Base-by-base conservation (phyloP, 1,284 basidiomycete genomes). In the Ustilago sp. region DNA sequence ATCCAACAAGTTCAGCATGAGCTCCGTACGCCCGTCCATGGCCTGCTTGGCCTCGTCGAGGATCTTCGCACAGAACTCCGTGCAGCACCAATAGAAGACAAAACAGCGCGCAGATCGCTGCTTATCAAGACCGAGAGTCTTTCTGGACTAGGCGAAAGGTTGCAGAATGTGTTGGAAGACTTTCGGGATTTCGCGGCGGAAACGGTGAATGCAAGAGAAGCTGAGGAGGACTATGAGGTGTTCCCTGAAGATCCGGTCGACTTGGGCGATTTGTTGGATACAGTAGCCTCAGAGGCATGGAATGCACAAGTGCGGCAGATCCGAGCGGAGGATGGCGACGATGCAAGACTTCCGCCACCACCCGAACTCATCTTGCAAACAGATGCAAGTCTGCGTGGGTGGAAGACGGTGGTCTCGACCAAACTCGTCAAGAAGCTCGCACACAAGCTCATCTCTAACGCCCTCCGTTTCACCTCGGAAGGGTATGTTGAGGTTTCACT, bases 1-100 rank as follows among this genome's bases (percentile, higher is more conserved):
- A 75, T 80, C 1, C 79, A 80, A 36, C 68, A 73, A 17, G 77
- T 81, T 8, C 79, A 81, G 61, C 78, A 81, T 54, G 79, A 81
- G 35, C 70, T 81, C 1, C 63, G 77, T 36, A 81, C 79, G 8
- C 79, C 79, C 31, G 61, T 81, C 0, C 79, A 81, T 31, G 79
- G 79, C 19, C 57, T 76, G 1, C 71, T 77, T 15, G 68, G 63
- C 17, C 57, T 74, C 34, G 36, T 75, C 57, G 68, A 74, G 2
- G 60, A 64, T 32, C 51, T 77, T 1, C 61, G 66, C 9, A 5
- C 63, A 31, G 65, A 80, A 12, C n/a, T 77, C 28, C 59, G 58
- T 0, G 34, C 51, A 9, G 35, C 59, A 5, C 36, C 63, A 1
- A 67, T 68, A 12, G 15, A 61, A 4, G 63, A 68, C 35, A 54